Evolutionary conservation across 768 basidiomycete genomes (phyloP), one percentile per base, ranked within the genome.

Genomic region (Termitomyces sp.): DNA sequence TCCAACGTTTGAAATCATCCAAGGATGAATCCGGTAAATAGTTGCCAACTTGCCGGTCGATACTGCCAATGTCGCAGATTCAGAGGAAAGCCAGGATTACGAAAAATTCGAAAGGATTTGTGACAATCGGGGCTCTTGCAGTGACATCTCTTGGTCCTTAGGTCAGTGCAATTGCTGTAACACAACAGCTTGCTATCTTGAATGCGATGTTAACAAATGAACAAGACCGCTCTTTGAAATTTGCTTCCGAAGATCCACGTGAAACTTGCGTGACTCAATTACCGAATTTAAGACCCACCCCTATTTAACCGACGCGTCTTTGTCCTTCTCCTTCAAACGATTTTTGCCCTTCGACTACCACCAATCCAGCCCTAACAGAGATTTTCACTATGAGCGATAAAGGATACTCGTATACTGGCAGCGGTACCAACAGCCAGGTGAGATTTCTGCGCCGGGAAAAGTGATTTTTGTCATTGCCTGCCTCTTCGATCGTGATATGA

Each of bases 381-480:
- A 43, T 33, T n/a, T 35, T 13, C 15, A 49, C n/a, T 36, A 60
- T 54, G 45, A 57, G 54, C 53, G 60, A 56, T 45, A 68, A 68
- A 32, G 64, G 56, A 6, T 80, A 77, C 63, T 66, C 65, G 32
- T 75, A 77, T 59, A 79, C 72, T 7, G 70, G 79, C 12, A 71
- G 67, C 53, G 81, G 84, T 13, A 81, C 76, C 40, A 86, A 85
- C 66, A 67, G 62, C 52, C 73, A 79, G 68, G 83, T 80, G 50
- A n/a, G 71, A 2, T 36, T 3, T 2, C 54, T 16, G 43, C n/a
- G 7, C 5, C 11, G 5, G 16, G 15, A 7, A 10, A 32, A 40
- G 16, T 44, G 18, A 20, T 25, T 27, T 54, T 42, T 9, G 11
- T n/a, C 10, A 7, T 18, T 31, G 38, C 49, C 43, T 15, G n/a